phyloP scores from a whole-genome alignment of 805 yeast species.

The Wickerhamomyces sydowiorum region DNA sequence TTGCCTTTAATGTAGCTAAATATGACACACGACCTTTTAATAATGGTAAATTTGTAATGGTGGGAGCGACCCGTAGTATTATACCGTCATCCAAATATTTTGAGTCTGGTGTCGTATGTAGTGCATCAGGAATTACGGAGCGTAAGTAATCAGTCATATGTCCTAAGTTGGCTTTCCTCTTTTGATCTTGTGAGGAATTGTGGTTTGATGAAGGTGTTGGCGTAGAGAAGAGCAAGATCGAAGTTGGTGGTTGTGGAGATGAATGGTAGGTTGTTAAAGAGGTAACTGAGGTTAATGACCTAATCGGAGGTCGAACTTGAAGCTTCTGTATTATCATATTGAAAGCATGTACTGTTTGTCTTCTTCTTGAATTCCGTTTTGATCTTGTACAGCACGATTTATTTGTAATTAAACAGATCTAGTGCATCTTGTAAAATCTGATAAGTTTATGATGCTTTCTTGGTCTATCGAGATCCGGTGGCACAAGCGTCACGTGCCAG shows the following conservation, averaged over 20 bases:
- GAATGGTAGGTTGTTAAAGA: not conserved
- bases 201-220: not conserved
- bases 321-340: not conserved
- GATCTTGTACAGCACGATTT: too few relatives aligned
- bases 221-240: not conserved
- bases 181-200: constrained; percentile 1
- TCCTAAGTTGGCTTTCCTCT: constrained; percentile 43
- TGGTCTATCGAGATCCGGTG: too few relatives aligned
- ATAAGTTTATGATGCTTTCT: too few relatives aligned
- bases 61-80: constrained; percentile 50
- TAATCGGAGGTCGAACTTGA: not conserved
- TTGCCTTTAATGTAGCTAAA: constrained; percentile 48
- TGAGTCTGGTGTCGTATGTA: constrained; percentile 39
- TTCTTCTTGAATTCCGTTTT: not conserved
- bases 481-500: too few relatives aligned
- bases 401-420: too few relatives aligned
- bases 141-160: constrained; percentile 43
- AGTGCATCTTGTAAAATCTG: too few relatives aligned
- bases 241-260: not conserved
- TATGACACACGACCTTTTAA: constrained; percentile 53
- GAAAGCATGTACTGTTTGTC: not conserved
- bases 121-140: constrained; percentile 42
- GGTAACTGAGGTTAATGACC: not conserved
- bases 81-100: constrained; percentile 40
- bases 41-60: constrained; percentile 47